Conservation (phyloP, 2,329 filamentous ascomycete species). For the Fusarium falciforme region DNA sequence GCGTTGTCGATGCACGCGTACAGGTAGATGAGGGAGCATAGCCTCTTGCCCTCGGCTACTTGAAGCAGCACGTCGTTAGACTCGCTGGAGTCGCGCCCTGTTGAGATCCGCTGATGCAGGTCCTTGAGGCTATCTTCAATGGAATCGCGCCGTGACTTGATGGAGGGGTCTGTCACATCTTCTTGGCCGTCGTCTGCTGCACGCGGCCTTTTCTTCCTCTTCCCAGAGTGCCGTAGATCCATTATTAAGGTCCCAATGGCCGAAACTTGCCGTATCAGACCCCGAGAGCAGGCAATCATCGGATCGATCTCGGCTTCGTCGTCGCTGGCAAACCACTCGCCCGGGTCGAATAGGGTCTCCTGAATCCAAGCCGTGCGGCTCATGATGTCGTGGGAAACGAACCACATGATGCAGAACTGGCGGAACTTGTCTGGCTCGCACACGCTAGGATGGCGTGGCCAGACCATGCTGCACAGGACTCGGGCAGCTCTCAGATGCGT, state of each 20-base stretch:
- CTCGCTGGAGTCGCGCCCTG: neutral
- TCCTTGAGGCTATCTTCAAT: constrained; percentile 2
- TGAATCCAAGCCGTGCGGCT: constrained; percentile 15
- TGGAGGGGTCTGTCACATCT: neutral
- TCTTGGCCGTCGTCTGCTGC: neutral
- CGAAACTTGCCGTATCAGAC: constrained; percentile 11
- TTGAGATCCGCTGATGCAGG: constrained; percentile 1
- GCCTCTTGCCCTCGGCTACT: constrained; percentile 7
- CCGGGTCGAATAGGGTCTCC: constrained; percentile 10
- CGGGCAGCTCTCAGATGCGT: constrained; percentile 7
- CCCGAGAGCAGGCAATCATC: constrained; percentile 13
- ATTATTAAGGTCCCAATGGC: constrained; percentile 10
- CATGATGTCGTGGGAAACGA: constrained; percentile 17
- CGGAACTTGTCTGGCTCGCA: constrained; percentile 2
- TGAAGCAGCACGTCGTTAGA: neutral
- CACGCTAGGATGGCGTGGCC: neutral
- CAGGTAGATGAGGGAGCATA: constrained; percentile 8
- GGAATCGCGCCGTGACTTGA: neutral
- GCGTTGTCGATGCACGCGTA: constrained; percentile 12
- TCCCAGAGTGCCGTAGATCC: neutral
- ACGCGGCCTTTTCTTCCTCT: neutral
- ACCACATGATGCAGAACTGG: constrained; percentile 16
- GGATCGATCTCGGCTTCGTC: constrained; percentile 10
- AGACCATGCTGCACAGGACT: constrained; percentile 14
- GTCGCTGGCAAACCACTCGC: constrained; percentile 18